A percentile compares a stretch with the other conserved stretches of the same genome.
Evolutionary conservation across 805 yeast genomes (phyloP).

Genomic region (Lachancea lanzarotensis): DNA sequence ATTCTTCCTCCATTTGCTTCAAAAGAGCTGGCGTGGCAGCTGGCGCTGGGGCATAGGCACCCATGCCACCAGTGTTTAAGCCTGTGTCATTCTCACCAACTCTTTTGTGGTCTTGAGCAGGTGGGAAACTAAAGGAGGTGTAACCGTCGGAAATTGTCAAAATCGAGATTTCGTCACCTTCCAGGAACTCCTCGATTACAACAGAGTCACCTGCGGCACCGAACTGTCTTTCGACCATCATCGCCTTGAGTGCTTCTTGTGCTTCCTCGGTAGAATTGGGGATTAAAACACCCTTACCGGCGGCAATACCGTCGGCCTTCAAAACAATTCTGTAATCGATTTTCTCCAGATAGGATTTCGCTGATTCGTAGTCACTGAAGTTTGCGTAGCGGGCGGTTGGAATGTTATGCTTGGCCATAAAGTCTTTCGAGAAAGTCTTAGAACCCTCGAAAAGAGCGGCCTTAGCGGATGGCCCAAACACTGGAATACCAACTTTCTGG

Average conservation of each 20-base stretch:
- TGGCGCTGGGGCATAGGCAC: constrained; percentile 98
- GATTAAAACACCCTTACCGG: constrained; percentile 96
- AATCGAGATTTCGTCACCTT: constrained; percentile 94
- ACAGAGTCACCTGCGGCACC: constrained; percentile 93
- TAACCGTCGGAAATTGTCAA: constrained; percentile 92
- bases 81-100: constrained; percentile 91
- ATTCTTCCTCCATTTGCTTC: constrained; percentile 59
- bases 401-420: constrained; percentile 85
- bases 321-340: constrained; percentile 76
- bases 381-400: constrained; percentile 91
- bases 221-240: constrained; percentile 84
- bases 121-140: constrained; percentile 81
- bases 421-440: constrained; percentile 86
- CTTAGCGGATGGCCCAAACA: constrained; percentile 87
- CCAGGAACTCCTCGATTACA: constrained; percentile 91
- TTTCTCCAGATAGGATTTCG: constrained; percentile 59
- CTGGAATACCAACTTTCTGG: constrained; percentile 81
- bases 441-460: constrained; percentile 98
- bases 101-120: constrained; percentile 98
- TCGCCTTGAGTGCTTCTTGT: constrained; percentile 67
- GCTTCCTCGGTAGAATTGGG: constrained; percentile 86
- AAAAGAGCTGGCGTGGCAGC: constrained; percentile 74
- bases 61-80: constrained; percentile 99
- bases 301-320: constrained; percentile 97
- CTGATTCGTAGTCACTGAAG: constrained; percentile 71